Base-by-base conservation (phyloP, 371 early-diverging fungal genomes). In the Entomophthora muscae region DNA sequence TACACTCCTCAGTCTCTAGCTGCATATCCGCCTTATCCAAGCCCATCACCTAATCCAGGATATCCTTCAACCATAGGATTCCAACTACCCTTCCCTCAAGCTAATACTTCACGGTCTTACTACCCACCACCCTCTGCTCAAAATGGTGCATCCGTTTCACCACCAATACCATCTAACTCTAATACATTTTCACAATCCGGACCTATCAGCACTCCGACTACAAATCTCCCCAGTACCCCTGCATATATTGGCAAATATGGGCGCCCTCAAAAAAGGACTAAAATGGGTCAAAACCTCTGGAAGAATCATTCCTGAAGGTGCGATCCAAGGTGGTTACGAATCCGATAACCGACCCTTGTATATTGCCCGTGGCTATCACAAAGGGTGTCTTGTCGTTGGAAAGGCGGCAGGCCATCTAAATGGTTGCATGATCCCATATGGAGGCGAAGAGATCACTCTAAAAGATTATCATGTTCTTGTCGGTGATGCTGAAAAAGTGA, bases 311-410 rank as follows among this genome's bases (percentile, higher is more conserved):
- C 64, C 64, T 1, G 57, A 29, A 7, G 27, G 57, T 32, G 64
- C 64, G 26, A 56, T 64, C 27, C 64, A 64, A 56, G 64, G 64
- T 51, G 64, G 64, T 51, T 23, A 27, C 3, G 64, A 64, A 28
- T 1, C 57, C 1, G 64, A 64, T 60, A 59, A 53, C 22, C 32
- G 21, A 23, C 65, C 65, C 26, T 61, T 60, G 2, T 65, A 31
- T 32, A 31, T 59, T 27, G 59, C 54, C n/a, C 53, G 65, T 30
- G 51, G 53, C 57, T 61, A 30, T 63, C 68, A 63, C 64, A 58
- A 51, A 67, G 71, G 71, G 32, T 75, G 75, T 2, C 57, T 78
- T 51, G 78, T 78, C 57, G 71, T 78, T 63, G 80, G 80, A 52
- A 77, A 76, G 62, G 72, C 71, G 5, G 72, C 69, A 52, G 66